Percentiles rank a stretch among this genome's conserved stretches.
Conservation (phyloP, 106 monocot species). For the Dendrobium huoshanense region DNA sequence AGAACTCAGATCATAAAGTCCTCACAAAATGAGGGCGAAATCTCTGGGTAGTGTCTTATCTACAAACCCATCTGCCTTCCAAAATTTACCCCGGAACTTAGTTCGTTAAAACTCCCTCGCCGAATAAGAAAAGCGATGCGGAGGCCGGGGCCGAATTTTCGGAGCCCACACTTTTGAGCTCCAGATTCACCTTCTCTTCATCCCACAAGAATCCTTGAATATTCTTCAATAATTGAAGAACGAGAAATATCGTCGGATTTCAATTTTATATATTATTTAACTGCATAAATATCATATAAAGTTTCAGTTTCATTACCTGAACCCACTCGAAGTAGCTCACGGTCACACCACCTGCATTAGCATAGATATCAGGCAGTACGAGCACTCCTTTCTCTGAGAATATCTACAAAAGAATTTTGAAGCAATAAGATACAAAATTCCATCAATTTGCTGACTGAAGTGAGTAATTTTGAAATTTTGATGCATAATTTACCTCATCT, state of each 20-base stretch:
- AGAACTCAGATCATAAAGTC: no score
- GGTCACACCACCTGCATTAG: slow-evolving; percentile 81
- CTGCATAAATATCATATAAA: not conserved
- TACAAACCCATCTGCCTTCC: no score
- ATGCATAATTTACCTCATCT: slow-evolving; percentile 50
- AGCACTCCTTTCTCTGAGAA: slow-evolving; percentile 74
- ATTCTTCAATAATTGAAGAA: slow-evolving; percentile 36
- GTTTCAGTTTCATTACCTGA: slow-evolving; percentile 38
- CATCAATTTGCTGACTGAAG: not conserved
- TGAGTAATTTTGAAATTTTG: not conserved
- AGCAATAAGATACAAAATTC: not conserved
- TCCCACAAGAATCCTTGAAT: slow-evolving; percentile 99
- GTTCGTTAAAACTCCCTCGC: no score
- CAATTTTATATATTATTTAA: not conserved
- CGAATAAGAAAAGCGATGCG: no score
- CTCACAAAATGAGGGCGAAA: no score
- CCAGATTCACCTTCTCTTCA: slow-evolving; percentile 78
- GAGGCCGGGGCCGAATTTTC: no score
- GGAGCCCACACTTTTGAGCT: no score
- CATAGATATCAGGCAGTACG: slow-evolving; percentile 86
- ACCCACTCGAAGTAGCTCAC: slow-evolving; percentile 99
- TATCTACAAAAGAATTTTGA: slow-evolving; percentile 35
- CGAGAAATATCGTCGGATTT: not conserved
- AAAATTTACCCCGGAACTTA: no score
- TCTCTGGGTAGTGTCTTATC: no score